Evolutionary conservation across 208 protist species (phyloP).

Genomic region (Porcisia deanei): DNA sequence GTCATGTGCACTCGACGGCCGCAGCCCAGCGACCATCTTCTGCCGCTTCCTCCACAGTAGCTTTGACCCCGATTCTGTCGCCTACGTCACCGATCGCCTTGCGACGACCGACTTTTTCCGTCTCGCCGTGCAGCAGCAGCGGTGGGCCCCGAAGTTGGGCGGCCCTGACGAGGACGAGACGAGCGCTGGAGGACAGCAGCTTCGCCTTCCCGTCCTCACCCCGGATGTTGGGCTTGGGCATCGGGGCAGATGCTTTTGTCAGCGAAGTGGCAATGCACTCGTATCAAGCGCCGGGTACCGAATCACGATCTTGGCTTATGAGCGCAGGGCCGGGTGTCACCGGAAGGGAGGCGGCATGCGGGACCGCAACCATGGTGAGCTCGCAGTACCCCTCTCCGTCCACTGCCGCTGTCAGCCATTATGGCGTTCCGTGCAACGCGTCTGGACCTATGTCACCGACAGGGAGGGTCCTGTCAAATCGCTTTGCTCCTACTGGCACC

Average conservation of each 20-base stretch:
- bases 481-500: neutral
- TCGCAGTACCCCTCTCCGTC: neutral
- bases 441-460: conserved; percentile 2
- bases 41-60: conserved; percentile 9
- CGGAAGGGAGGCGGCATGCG: neutral
- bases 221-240: neutral
- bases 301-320: conserved; percentile 1
- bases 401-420: neutral
- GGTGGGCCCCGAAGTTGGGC: conserved; percentile 1
- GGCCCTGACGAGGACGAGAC: conserved; percentile 1
- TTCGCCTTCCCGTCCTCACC: conserved; percentile 5
- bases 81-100: conserved; percentile 8
- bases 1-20: neutral
- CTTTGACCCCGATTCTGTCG: conserved; percentile 22
- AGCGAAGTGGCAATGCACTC: neutral
- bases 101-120: conserved; percentile 5
- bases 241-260: neutral
- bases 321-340: neutral
- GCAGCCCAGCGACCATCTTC: conserved; percentile 7
- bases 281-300: neutral
- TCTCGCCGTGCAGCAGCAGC: conserved; percentile 9
- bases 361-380: neutral
- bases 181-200: conserved; percentile 7
- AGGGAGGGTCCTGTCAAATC: neutral
- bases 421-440: neutral